A percentile compares a stretch with the other conserved stretches of the same genome.
phyloP scores from a whole-genome alignment of 2,329 filamentous ascomycete species.

The Stemphylium lycopersici region DNA sequence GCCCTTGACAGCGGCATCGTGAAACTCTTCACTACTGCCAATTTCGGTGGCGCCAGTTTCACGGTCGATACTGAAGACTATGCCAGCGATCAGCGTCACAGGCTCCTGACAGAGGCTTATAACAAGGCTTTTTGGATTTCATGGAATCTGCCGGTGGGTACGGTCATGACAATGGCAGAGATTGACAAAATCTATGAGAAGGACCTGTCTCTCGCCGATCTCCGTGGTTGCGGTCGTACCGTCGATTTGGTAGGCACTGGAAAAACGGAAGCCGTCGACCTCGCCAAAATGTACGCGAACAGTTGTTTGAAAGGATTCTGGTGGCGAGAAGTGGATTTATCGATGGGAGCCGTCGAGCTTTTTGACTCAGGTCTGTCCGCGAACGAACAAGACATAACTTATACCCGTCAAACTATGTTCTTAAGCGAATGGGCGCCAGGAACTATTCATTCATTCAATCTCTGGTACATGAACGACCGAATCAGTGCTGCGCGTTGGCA shows the following conservation, averaged over 20 bases:
- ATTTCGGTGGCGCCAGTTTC: neutral
- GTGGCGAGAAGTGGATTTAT: neutral
- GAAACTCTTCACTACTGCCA: neutral
- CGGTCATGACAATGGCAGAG: neutral
- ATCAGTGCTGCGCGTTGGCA: neutral
- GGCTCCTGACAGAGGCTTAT: neutral
- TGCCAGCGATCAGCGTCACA: neutral
- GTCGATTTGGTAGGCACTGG: neutral
- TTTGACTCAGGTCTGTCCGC: neutral
- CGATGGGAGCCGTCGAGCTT: neutral
- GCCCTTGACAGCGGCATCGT: neutral
- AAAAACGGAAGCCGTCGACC: neutral
- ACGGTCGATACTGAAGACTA: neutral
- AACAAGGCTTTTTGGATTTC: neutral
- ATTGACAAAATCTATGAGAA: neutral
- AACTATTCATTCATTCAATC: neutral
- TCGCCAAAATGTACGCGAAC: neutral
- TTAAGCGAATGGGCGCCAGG: neutral
- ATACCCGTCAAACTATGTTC: neutral
- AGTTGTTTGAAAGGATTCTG: neutral
- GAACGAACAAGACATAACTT: too few relatives aligned
- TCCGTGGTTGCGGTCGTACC: neutral
- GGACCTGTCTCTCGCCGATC: neutral
- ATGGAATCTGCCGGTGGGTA: neutral
- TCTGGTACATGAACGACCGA: neutral